phyloP scores from a whole-genome alignment of 2,329 filamentous ascomycete genomes.

The Orbilia brochopaga region DNA sequence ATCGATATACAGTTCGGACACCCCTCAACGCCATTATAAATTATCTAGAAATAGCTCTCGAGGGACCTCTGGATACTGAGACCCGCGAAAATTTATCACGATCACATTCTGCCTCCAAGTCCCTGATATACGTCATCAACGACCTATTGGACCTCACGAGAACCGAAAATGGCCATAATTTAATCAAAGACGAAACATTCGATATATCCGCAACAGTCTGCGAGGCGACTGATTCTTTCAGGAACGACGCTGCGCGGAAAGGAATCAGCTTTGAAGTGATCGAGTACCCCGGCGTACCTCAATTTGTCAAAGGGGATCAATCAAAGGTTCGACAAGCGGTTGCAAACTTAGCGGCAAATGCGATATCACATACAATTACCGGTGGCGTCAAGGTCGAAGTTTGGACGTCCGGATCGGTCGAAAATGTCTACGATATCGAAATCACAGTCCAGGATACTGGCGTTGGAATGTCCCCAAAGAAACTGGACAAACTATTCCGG shows the following conservation, averaged over 20 bases:
- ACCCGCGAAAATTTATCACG: conserved; percentile 82
- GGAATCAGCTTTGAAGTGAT: conserved; percentile 72
- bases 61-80: conserved; percentile 78
- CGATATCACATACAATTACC: conserved; percentile 74
- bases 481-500: conserved; percentile 67
- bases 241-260: conserved; percentile 76
- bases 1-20: conserved; percentile 69
- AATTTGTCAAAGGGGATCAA: conserved; percentile 76
- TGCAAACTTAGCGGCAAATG: conserved; percentile 82
- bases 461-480: conserved; percentile 66
- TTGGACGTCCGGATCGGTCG: conserved; percentile 66
- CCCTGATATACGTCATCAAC: conserved; percentile 91
- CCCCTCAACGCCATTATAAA: conserved; percentile 94
- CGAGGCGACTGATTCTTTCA: conserved; percentile 79
- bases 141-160: conserved; percentile 88
- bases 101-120: conserved; percentile 90
- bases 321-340: conserved; percentile 80
- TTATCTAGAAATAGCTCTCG: conserved; percentile 87
- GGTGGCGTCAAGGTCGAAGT: conserved; percentile 75
- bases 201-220: conserved; percentile 72
- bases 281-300: conserved; percentile 72
- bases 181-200: conserved; percentile 82
- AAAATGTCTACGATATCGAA: conserved; percentile 70
- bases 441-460: conserved; percentile 79
- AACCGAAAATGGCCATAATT: conserved; percentile 77